Conservation (phyloP, 352 stramenopile genomes). For the Blastocystis sp. region DNA sequence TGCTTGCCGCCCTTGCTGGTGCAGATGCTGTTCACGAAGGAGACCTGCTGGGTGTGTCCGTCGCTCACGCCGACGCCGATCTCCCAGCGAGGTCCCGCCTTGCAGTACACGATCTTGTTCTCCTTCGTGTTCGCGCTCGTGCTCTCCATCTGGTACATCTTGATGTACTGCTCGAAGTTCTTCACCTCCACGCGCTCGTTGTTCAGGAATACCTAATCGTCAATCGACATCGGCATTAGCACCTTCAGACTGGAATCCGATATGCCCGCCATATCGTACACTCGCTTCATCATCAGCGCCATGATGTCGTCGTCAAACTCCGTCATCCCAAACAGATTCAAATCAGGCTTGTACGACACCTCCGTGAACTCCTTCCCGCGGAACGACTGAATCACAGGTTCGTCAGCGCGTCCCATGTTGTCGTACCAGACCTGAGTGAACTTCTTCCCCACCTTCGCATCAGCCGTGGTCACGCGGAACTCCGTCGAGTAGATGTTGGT, state of each 20-base stretch:
- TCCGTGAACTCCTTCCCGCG: conserved; percentile 86
- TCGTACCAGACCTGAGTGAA: conserved; percentile 85
- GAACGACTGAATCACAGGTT: conserved; percentile 82
- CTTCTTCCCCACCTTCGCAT: conserved; percentile 87
- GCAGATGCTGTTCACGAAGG: conserved; percentile 96
- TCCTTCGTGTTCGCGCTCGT: conserved; percentile 83
- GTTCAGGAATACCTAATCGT: conserved; percentile 89
- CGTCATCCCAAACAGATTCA: conserved; percentile 88
- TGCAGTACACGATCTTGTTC: conserved; percentile 89
- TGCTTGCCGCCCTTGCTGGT: conserved; percentile 93
- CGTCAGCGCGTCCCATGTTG: conserved; percentile 91
- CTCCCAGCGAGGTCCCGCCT: conserved; percentile 87
- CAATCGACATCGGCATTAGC: neutral
- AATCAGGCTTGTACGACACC: conserved; percentile 94
- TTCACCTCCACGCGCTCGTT: conserved; percentile 87
- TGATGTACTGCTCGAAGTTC: conserved; percentile 91
- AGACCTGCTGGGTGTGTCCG: conserved; percentile 90
- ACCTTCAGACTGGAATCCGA: conserved; percentile 83
- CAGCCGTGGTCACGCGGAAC: conserved; percentile 97
- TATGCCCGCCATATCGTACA: conserved; percentile 94
- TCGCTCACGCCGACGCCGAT: conserved; percentile 89
- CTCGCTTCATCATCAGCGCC: conserved; percentile 91
- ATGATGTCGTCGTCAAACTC: conserved; percentile 90
- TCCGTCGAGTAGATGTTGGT: conserved; percentile 99
- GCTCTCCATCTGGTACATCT: conserved; percentile 82